Evolutionary conservation across 768 basidiomycete species (phyloP).

Genomic region (Tubosaeta sp.): DNA sequence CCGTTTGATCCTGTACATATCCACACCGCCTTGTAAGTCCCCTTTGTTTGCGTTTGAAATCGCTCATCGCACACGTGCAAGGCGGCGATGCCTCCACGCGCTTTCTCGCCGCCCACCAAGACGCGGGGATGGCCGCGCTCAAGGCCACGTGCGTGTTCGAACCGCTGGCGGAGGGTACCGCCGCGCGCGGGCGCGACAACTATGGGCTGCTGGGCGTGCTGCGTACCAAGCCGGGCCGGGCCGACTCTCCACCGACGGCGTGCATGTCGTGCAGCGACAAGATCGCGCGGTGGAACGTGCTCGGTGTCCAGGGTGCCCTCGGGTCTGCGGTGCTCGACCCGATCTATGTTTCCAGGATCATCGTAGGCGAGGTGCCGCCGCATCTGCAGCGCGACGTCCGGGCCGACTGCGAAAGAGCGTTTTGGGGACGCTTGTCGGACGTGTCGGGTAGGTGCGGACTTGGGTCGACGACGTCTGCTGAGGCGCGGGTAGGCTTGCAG

Average conservation of each 20-base stretch:
- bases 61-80: constrained; percentile 25
- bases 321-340: constrained; percentile 52
- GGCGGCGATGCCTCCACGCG: constrained; percentile 90
- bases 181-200: constrained; percentile 75
- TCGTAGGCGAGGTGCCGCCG: constrained; percentile 67
- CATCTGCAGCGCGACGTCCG: constrained; percentile 37
- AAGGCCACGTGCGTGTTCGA: constrained; percentile 48
- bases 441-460: constrained; percentile 34
- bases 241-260: constrained; percentile 77
- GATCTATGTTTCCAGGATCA: constrained; percentile 58
- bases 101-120: constrained; percentile 70
- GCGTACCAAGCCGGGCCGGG: constrained; percentile 91
- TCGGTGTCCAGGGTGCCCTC: constrained; percentile 85
- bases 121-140: constrained; percentile 63
- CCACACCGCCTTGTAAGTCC: constrained; percentile 53
- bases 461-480: background rate
- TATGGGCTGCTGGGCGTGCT: constrained; percentile 72
- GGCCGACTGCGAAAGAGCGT: constrained; percentile 66
- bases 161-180: constrained; percentile 32
- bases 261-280: constrained; percentile 97
- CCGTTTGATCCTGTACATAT: constrained; percentile 69
- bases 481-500: constrained; percentile 39
- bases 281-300: constrained; percentile 78
- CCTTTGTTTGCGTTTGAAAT: constrained; percentile 33
- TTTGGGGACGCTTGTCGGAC: constrained; percentile 51